Conservation (phyloP, 108 stramenopile genomes). For the Epithemia pelagica region DNA sequence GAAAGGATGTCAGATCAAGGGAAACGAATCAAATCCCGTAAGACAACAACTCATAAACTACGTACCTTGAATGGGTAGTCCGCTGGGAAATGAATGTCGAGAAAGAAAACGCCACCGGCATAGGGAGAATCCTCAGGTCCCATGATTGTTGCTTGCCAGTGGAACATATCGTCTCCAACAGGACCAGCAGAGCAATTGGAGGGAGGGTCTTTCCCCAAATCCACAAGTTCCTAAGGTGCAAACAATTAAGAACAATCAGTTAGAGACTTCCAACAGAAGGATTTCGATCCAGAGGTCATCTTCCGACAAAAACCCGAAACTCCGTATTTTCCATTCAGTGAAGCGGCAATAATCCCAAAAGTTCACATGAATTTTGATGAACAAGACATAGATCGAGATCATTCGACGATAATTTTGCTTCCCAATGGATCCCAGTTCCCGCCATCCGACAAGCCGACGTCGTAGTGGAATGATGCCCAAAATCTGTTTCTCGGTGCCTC, state of each 20-base stretch:
- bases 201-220: conserved; percentile 97
- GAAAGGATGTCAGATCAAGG: not conserved
- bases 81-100: conserved; percentile 96
- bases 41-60: not conserved
- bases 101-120: conserved; percentile 94
- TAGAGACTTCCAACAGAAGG: not conserved
- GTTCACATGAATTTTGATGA: too few relatives aligned
- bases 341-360: too few relatives aligned
- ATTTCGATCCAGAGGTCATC: not conserved
- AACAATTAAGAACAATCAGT: too few relatives aligned
- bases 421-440: too few relatives aligned
- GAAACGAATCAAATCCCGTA: not conserved
- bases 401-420: too few relatives aligned
- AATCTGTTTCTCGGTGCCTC: too few relatives aligned
- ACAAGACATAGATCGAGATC: too few relatives aligned
- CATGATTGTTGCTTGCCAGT: conserved; percentile 98
- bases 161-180: conserved; percentile 98
- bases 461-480: too few relatives aligned
- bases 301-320: not conserved
- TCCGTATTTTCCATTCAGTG: not conserved
- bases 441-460: too few relatives aligned
- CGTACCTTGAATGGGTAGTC: conserved; percentile 89
- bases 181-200: conserved; percentile 99
- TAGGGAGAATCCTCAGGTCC: conserved; percentile 97
- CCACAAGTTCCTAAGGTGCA: conserved; percentile 78